Evolutionary conservation across 257 asterid species (phyloP), one percentile per base, ranked within the genome.

Genomic region (Gynochthodes officinalis): DNA sequence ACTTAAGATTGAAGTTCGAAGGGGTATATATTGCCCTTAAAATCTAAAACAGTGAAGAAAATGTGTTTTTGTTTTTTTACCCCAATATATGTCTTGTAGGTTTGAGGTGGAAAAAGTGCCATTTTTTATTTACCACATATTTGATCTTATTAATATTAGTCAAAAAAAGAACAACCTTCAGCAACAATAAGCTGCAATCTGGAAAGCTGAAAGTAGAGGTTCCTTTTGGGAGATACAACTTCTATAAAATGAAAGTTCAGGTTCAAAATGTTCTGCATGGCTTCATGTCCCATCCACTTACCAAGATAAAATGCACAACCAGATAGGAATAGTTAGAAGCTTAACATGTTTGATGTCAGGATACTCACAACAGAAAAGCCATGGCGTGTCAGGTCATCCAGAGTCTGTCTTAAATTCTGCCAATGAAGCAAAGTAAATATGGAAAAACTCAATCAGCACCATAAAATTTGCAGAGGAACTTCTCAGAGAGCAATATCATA

Each of bases 291-390:
- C 72, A 49, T 15, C 33, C 21, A 68, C 37, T 32, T 35, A 10
- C 9, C 19, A 15, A 53, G n/a, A 33, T 62, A 25, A 49, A 27
- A 42, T 28, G 46, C 49, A 62, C 67, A n/a, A 19, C 0, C 18
- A 32, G 23, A n/a, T 61, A 11, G 28, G 37, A n/a, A 60, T 28
- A 57, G n/a, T n/a, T 46, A 75, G 40, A 67, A 64, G 39, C 40
- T 73, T 65, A 71, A 46, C 39, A 74, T 65, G 75, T 68, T 48
- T 78, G 52, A 54, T 72, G 70, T 74, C 64, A 73, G 15, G 25
- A 62, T 73, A 91, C 99, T 88, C 86, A 94, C 99, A 82, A 94
- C 96, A 75, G 99, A 94, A 84, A 89, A 91, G 70, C 98, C 99
- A 73, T 87, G 81, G 61, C 95, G 91, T 73, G 99, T 94, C 88